Evolutionary conservation across 2,329 filamentous ascomycete species (phyloP), one percentile per base, ranked within the genome.

Genomic region (Apiospora hydei): DNA sequence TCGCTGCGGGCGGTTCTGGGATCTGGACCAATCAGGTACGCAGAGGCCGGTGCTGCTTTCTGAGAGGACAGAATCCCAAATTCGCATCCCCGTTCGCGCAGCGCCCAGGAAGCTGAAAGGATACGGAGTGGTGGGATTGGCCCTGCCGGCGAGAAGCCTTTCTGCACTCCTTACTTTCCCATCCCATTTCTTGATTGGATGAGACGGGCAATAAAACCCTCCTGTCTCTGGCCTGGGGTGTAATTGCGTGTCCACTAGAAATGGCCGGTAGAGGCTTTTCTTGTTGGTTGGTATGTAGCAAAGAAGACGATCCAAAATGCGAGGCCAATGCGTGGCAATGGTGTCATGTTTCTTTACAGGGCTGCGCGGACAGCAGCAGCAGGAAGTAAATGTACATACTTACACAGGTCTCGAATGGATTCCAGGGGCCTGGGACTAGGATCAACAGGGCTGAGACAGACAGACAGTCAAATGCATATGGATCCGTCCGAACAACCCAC

Each of bases 381-480:
- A 53, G 24, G 51, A 11, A 49, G 46, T 6, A 18, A 26, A 53
- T 18, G 14, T 11, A 8, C 30, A 38, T 21, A 38, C 34, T 2
- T 11, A 8, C 30, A 38, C 21, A 38, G 5, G 16, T 4, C 53
- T 26, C 21, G 16, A 38, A 7, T 61, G 53, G 53, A 34, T 61
- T 30, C 53, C 53, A 61, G 30, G 34, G 34, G 34, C 57, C 34
- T 64, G 57, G 57, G 26, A 57, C 30, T 21, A 13, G 47, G 53
- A n/a, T 26, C 57, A 64, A 41, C 57, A 64, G 57, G 57, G 57
- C 57, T 64, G 57, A 64, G 57, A 64, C 57, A 64, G 13, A 24
- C 30, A 64, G 57, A 64, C 57, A 64, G 13, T 41, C 30, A 1
- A 57, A 30, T 26, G 51, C 44, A 46, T 7, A 14, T 46, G 44